Percentiles rank a stretch among this genome's conserved stretches.
phyloP scores from a whole-genome alignment of 2,329 filamentous ascomycete genomes.

The Diaporthe sp. region DNA sequence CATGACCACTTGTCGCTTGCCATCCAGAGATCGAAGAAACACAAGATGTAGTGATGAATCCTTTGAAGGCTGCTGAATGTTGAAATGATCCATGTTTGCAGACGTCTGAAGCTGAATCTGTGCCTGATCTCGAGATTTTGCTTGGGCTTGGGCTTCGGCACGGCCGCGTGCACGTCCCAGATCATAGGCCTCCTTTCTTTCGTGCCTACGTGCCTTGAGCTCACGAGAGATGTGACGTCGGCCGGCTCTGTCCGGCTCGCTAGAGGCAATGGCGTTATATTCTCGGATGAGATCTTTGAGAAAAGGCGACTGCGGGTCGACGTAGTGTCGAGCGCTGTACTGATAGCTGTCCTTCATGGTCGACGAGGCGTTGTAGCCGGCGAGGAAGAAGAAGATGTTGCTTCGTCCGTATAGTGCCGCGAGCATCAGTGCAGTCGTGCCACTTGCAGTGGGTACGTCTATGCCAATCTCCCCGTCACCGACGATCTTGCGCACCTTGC shows the following conservation, averaged over 20 bases:
- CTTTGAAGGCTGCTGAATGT: background rate
- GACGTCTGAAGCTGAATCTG: background rate
- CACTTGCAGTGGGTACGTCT: background rate
- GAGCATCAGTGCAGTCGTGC: constrained; percentile 8
- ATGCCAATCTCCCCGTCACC: background rate
- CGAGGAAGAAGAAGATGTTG: background rate
- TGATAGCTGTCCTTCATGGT: background rate
- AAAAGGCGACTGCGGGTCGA: background rate
- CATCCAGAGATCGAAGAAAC: background rate
- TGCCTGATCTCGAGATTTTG: background rate
- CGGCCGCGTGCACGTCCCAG: background rate
- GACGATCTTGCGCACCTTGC: background rate
- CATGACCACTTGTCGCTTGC: background rate
- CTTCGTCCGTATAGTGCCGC: background rate
- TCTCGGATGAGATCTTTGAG: background rate
- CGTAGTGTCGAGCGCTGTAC: background rate
- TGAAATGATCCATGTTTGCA: background rate
- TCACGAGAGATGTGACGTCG: background rate
- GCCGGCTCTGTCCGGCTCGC: background rate
- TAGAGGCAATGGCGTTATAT: background rate
- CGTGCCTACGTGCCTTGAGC: background rate
- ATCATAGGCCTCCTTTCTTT: background rate
- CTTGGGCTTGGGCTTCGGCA: background rate
- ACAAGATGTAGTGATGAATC: background rate
- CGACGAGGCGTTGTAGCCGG: background rate